Evolutionary conservation across 306 rosid genomes (phyloP).

Genomic region (Glycine soja): DNA sequence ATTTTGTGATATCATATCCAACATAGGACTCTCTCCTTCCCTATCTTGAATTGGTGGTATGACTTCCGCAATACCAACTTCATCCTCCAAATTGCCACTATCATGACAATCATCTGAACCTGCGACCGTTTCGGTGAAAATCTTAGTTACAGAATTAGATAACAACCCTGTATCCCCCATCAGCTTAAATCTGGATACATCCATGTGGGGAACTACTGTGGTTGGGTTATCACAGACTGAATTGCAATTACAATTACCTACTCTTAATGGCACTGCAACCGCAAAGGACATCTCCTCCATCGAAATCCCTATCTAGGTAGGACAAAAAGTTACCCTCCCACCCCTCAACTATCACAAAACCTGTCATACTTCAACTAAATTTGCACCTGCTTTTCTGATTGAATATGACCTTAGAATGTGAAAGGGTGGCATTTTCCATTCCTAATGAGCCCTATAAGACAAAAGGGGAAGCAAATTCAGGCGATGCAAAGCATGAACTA

Average conservation of each 20-base stretch:
- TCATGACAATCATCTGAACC: conserved; percentile 57
- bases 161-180: conserved; percentile 69
- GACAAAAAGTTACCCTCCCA: conserved; percentile 65
- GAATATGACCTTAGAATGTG: conserved; percentile 64
- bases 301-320: conserved; percentile 66
- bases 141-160: conserved; percentile 64
- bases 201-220: conserved; percentile 59
- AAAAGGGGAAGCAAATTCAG: conserved; percentile 53
- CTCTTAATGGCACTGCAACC: conserved; percentile 72
- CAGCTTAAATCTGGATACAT: conserved; percentile 76
- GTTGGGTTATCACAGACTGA: conserved; percentile 75
- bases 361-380: conserved; percentile 73
- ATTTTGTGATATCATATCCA: conserved; percentile 63
- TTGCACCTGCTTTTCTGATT: conserved; percentile 57
- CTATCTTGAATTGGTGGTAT: conserved; percentile 52
- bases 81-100: conserved; percentile 58
- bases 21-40: conserved; percentile 48
- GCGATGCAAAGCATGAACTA: conserved; percentile 53
- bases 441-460: conserved; percentile 55
- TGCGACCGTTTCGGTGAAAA: conserved; percentile 51
- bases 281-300: conserved; percentile 85
- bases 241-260: conserved; percentile 71
- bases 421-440: conserved; percentile 69
- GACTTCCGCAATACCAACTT: conserved; percentile 44
- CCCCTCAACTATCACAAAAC: conserved; percentile 63